Conservation (phyloP, 2,329 filamentous ascomycete genomes). For the Fusarium praegraminearum region DNA sequence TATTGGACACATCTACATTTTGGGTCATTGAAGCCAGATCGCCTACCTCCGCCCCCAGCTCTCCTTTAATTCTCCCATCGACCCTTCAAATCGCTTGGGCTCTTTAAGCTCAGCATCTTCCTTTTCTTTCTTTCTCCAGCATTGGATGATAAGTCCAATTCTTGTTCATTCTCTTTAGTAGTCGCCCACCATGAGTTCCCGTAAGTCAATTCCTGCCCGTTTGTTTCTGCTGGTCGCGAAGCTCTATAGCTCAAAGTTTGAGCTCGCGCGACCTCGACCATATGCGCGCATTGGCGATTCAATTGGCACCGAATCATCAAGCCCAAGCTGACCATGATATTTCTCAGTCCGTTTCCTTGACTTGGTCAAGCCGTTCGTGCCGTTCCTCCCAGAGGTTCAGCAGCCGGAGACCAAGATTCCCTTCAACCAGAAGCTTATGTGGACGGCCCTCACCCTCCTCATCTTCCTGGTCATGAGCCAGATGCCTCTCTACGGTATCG, state of each 20-base stretch:
- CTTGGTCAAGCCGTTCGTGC: slow-evolving; percentile 99
- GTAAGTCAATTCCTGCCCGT: slow-evolving; percentile 57
- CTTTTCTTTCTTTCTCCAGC: slow-evolving; percentile 51
- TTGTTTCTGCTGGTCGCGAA: slow-evolving; percentile 28
- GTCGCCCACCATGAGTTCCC: slow-evolving; percentile 66
- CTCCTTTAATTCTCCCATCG: slow-evolving; percentile 53
- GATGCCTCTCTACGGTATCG: slow-evolving; percentile 99
- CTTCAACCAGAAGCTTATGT: slow-evolving; percentile 99
- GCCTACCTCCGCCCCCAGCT: slow-evolving; percentile 53
- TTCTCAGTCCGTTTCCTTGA: slow-evolving; percentile 94
- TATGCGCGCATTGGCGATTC: slow-evolving; percentile 46
- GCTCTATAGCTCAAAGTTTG: slow-evolving; percentile 26
- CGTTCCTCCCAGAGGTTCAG: slow-evolving; percentile 99
- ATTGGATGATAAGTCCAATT: slow-evolving; percentile 58
- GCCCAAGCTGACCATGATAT: slow-evolving; percentile 46
- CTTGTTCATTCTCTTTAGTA: slow-evolving; percentile 51
- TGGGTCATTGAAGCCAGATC: slow-evolving; percentile 60
- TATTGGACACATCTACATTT: slow-evolving; percentile 62
- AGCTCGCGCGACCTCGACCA: slow-evolving; percentile 35
- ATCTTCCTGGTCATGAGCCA: slow-evolving; percentile 99
- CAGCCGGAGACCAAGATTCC: slow-evolving; percentile 98
- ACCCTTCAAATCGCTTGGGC: slow-evolving; percentile 53
- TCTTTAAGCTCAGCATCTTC: slow-evolving; percentile 54
- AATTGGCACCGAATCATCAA: slow-evolving; percentile 20
- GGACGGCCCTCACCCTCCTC: slow-evolving; percentile 92